Percentiles rank a stretch among this genome's conserved stretches.
Conservation (phyloP, 768 basidiomycete genomes). For the Galerina marginata region DNA sequence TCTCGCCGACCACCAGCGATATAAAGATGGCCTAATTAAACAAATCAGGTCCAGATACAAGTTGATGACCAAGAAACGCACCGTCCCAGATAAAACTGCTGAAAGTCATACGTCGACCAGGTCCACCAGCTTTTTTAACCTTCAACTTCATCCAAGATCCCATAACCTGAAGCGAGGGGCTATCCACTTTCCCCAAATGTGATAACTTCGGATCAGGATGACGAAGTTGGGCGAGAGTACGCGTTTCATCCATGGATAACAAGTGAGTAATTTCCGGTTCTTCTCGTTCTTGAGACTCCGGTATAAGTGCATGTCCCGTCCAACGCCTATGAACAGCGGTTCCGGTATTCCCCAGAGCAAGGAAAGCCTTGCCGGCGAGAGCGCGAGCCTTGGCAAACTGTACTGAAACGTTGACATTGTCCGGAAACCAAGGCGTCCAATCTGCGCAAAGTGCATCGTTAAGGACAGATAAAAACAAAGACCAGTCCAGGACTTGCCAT, state of each 20-base stretch:
- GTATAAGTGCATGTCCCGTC: conserved; percentile 19
- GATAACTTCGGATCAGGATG: conserved; percentile 33
- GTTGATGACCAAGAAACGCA: conserved; percentile 6
- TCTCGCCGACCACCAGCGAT: conserved; percentile 33
- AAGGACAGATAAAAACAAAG: background rate
- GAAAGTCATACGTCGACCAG: conserved; percentile 24
- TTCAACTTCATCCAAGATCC: conserved; percentile 40
- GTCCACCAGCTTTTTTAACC: conserved; percentile 22
- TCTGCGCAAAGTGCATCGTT: background rate
- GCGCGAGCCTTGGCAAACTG: conserved; percentile 30
- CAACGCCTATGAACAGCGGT: conserved; percentile 34
- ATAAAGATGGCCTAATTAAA: conserved; percentile 30
- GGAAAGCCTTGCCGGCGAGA: conserved; percentile 28
- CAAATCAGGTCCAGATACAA: background rate
- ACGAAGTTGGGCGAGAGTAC: conserved; percentile 17
- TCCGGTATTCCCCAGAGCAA: conserved; percentile 39
- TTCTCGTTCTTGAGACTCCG: conserved; percentile 12
- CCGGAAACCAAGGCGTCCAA: conserved; percentile 21
- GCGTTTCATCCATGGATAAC: conserved; percentile 8
- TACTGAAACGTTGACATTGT: conserved; percentile 28
- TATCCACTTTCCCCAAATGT: background rate
- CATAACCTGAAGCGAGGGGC: conserved; percentile 30
- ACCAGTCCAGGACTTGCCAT: conserved; percentile 4
- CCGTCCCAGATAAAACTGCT: conserved; percentile 36
- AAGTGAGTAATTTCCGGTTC: background rate